Evolutionary conservation across 768 basidiomycete genomes (phyloP), one percentile per base, ranked within the genome.

Genomic region (Termitomyces sp.): DNA sequence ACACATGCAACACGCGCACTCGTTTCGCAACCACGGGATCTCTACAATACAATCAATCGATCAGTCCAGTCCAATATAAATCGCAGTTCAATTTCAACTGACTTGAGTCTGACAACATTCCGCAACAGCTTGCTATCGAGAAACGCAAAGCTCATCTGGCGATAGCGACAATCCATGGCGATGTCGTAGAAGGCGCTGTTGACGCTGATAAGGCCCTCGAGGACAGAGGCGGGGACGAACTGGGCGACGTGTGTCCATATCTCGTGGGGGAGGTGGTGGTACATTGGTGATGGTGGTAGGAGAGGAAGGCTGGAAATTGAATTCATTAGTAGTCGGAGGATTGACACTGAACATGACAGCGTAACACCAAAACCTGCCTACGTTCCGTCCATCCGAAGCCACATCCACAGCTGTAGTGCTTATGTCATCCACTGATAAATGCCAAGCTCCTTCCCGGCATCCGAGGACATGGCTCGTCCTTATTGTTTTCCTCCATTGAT

Each of bases 121-220:
- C 74, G 69, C 11, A 78, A 38, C 77, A 80, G 79, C 41, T 70
- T 71, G 53, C 71, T 68, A 56, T 77, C 76, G 29, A 78, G 68
- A 66, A 79, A 82, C 2, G 78, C 75, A 59, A 82, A 79, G 63
- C 77, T 78, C 62, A 81, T 71, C 57, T 77, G 76, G 12, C 77
- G 71, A 60, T 82, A 82, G 14, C 79, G 70, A 46, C 65, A 74
- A 59, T 80, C 76, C 79, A 82, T 79, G 11, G 62, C 67, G 27
- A 71, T 57, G 50, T 69, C 54, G 50, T 69, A 71, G 47, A 73
- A 70, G 0, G 65, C 62, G 29, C 63, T 59, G 59, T 70, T 69
- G 49, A 71, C 57, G 48, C 58, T 31, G 51, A 66, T 57, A 9
- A 71, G 63, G 27, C 59, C 59, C 27, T 56, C 54, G 5, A 69